A percentile compares a stretch with the other conserved stretches of the same genome.
These are phyloP conservation scores for Elsinoe batatas DNA, from an alignment of 2,329 filamentous ascomycete species.

Conservation along the genomic window DNA sequence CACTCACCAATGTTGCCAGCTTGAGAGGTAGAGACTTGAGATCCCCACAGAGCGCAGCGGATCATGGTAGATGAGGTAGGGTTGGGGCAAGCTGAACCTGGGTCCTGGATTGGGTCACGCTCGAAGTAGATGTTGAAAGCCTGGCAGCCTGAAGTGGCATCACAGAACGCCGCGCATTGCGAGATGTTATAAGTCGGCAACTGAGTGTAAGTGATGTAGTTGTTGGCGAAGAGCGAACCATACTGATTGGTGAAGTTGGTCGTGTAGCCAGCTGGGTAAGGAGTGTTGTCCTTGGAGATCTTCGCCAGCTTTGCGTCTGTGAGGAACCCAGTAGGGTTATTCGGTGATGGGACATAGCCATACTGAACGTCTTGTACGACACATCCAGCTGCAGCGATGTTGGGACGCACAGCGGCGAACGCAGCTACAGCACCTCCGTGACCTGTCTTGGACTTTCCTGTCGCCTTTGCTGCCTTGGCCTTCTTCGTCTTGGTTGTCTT, in stretches of 20 bases:
- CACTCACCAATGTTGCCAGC: slow-evolving; percentile 23
- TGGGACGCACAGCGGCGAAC: background rate
- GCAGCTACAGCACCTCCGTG: background rate
- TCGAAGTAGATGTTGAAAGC: slow-evolving; percentile 20
- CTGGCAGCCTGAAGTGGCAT: slow-evolving; percentile 15
- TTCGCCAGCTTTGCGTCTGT: slow-evolving; percentile 12
- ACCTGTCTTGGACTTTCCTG: background rate
- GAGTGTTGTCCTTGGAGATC: slow-evolving; percentile 10
- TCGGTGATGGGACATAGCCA: slow-evolving; percentile 10
- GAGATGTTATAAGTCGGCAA: slow-evolving; percentile 14
- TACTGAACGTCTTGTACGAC: slow-evolving; percentile 7
- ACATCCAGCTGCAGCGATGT: background rate
- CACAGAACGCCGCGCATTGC: slow-evolving; percentile 16
- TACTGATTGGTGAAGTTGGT: slow-evolving; percentile 15
- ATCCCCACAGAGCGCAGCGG: slow-evolving; percentile 15
- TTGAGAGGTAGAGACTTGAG: slow-evolving; percentile 6
- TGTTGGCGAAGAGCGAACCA: slow-evolving; percentile 14
- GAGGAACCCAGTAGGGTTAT: slow-evolving; percentile 15
- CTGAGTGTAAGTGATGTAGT: slow-evolving; percentile 16
- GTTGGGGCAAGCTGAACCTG: slow-evolving; percentile 15
- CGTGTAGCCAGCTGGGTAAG: slow-evolving; percentile 16
- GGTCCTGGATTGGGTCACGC: slow-evolving; percentile 16
- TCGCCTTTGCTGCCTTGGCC: background rate
- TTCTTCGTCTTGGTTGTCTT: background rate
- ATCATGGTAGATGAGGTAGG: slow-evolving; percentile 8